Evolutionary conservation across 352 stramenopile species (phyloP), one percentile per base, ranked within the genome.

Genomic region (Phytophthora cactorum): DNA sequence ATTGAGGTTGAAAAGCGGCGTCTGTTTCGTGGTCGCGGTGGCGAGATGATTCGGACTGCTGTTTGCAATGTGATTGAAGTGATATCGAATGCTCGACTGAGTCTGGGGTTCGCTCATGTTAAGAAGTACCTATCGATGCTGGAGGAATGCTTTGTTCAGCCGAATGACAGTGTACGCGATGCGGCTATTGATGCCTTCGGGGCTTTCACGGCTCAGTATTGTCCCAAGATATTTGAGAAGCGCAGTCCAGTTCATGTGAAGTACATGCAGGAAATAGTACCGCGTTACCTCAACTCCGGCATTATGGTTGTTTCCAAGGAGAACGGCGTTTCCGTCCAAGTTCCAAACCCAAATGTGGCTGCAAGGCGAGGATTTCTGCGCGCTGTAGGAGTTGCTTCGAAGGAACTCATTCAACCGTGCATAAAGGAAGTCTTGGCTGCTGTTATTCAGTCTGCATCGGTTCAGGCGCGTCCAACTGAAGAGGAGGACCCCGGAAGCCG

Each of bases 21-120:
- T 7, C 72, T 99, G 6, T 99, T 99, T 71, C 89, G 97, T 61
- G 97, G 97, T 9, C 89, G 95, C 12, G 97, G 97, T 41, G 97
- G 97, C 15, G 97, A 99, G 67, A 90, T 98, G 36, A 98, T 99
- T 66, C 92, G 97, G 38, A 67, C 68, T 12, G 97, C 97, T 31
- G 89, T 97, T 45, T 99, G 97, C 72, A 74, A 93, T 59, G 76
- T 99, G 56, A 98, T 99, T 72, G 87, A 98, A 81, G 94, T 91
- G 38, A 89, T 98, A 29, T 56, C 77, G 0, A 70, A 75, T 43
- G 74, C 78, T 22, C 75, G 75, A 15, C 75, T 92, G 50, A 78
- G 67, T 44, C 47, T 93, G 22, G 75, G 72, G 15, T 86, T 92
- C 52, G 75, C 68, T 27, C 75, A 88, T 52, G 70, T 94, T 17